Percentiles rank a stretch among this genome's conserved stretches.
Conservation (phyloP, 768 basidiomycete genomes). For the Collybia nuda region DNA sequence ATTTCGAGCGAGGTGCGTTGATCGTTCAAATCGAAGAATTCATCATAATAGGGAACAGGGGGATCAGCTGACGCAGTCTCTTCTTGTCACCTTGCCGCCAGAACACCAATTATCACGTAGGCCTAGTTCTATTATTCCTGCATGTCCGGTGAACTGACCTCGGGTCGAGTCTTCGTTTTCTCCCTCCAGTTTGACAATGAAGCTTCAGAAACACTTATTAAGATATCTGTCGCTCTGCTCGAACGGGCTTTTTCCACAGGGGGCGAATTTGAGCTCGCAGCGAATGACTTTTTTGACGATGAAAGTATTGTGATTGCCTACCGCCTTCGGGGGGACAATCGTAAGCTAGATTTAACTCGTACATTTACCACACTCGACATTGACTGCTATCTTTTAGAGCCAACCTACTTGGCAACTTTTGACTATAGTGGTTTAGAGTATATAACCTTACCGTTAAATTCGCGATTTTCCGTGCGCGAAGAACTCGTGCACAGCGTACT, state of each 20-base stretch:
- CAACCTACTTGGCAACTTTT: slow-evolving; percentile 62
- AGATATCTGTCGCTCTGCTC: slow-evolving; percentile 51
- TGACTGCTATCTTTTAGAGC: slow-evolving; percentile 30
- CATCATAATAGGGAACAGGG: too few species aligned
- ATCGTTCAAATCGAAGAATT: slow-evolving; percentile 17
- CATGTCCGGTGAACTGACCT: too few species aligned
- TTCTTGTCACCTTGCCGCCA: slow-evolving; percentile 44
- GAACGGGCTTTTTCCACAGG: slow-evolving; percentile 50
- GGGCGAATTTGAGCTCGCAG: slow-evolving; percentile 52
- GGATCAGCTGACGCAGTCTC: slow-evolving; percentile 38
- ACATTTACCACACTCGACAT: background rate
- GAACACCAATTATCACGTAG: slow-evolving; percentile 45
- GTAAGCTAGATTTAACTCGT: slow-evolving; percentile 40
- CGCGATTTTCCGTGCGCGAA: slow-evolving; percentile 58
- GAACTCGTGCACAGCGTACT: slow-evolving; percentile 61
- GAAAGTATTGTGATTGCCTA: slow-evolving; percentile 65
- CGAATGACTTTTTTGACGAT: slow-evolving; percentile 80
- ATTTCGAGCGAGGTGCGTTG: slow-evolving; percentile 48
- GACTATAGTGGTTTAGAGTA: slow-evolving; percentile 63
- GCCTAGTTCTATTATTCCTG: slow-evolving; percentile 22
- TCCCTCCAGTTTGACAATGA: slow-evolving; percentile 47
- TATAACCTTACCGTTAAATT: slow-evolving; percentile 48
- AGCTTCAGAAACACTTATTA: slow-evolving; percentile 33
- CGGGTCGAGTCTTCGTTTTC: too few species aligned
- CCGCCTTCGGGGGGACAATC: slow-evolving; percentile 43